Evolutionary conservation across 192 early-diverging fungal genomes (phyloP), one percentile per base, ranked within the genome.

Genomic region (Diversispora epigaea): DNA sequence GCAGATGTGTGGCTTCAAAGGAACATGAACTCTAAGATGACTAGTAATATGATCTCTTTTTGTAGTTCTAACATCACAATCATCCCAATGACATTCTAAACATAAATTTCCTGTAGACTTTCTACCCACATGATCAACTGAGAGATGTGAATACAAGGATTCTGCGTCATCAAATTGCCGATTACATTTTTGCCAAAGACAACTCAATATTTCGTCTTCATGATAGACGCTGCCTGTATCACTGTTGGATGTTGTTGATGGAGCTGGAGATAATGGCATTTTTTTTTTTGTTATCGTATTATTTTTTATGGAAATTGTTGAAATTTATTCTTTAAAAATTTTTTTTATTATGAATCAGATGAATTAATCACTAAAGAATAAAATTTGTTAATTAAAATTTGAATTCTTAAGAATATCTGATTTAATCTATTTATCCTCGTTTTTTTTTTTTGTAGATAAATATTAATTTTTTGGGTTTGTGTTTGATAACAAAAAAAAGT

Each of bases 21-120:
- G 89, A 8, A 99, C 89, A 79, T 99, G 97, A 50, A 96, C 91
- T 67, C 95, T 85, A 75, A 97, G 80, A 77, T 99, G 97, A 15
- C 90, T 92, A n/a, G 96, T 99, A 66, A 97, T 92, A 80, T 99
- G 97, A 81, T 99, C 97, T 76, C 97, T 84, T 86, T 99, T 99
- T 32, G 84, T 81, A 49, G 89, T 90, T 41, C 80, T 81, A 44
- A 90, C 85, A n/a, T 78, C 77, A 83, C 97, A 97, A 40, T 84
- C 87, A 47, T 90, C 91, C 96, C 96, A 99, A 61, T 88, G 86
- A 82, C 97, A 99, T 52, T 83, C 85, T 44, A 99, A 87, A 62
- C 92, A 94, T 25, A 97, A 84, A 80, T 96, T 96, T 77, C 90
- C 88, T 39, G 90, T 91, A 6, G 92, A 84, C 78, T 95, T 96